phyloP scores from a whole-genome alignment of 305 asterid species.

The Fraxinus nigra region DNA sequence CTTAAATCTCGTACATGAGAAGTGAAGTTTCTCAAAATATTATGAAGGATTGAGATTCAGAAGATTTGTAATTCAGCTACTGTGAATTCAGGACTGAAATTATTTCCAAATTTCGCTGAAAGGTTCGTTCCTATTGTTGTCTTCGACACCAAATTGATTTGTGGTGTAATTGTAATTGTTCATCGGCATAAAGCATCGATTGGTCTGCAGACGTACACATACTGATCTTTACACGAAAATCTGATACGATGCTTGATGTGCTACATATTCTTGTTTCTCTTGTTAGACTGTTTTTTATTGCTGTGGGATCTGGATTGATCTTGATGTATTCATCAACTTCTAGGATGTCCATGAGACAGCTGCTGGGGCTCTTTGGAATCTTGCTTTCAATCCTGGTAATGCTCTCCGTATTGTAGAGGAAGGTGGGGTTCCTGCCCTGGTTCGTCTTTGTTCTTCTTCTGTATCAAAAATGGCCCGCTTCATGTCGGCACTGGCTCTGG shows the following conservation, averaged over 20 bases:
- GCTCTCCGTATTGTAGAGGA: slow-evolving; percentile 91
- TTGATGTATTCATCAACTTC: slow-evolving; percentile 8
- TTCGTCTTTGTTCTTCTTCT: slow-evolving; percentile 72
- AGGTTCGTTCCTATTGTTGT: background rate
- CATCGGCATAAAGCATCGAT: background rate
- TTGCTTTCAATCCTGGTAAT: slow-evolving; percentile 86
- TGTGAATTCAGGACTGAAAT: background rate
- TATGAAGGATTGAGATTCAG: background rate
- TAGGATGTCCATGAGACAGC: slow-evolving; percentile 98
- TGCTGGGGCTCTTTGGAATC: slow-evolving; percentile 98
- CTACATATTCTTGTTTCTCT: background rate
- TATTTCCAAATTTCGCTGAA: background rate
- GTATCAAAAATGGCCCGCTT: slow-evolving; percentile 90
- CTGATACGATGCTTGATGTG: background rate
- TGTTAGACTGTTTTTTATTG: background rate
- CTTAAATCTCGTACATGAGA: background rate
- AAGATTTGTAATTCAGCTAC: background rate
- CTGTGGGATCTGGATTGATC: background rate
- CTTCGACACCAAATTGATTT: background rate
- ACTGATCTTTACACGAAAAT: background rate
- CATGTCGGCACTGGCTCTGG: slow-evolving; percentile 86
- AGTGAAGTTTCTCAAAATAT: background rate
- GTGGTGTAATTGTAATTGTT: background rate
- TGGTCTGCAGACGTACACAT: background rate
- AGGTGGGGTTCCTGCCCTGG: slow-evolving; percentile 83